Conservation (phyloP, 441 rosid species). For the Adansonia rubrostipa region DNA sequence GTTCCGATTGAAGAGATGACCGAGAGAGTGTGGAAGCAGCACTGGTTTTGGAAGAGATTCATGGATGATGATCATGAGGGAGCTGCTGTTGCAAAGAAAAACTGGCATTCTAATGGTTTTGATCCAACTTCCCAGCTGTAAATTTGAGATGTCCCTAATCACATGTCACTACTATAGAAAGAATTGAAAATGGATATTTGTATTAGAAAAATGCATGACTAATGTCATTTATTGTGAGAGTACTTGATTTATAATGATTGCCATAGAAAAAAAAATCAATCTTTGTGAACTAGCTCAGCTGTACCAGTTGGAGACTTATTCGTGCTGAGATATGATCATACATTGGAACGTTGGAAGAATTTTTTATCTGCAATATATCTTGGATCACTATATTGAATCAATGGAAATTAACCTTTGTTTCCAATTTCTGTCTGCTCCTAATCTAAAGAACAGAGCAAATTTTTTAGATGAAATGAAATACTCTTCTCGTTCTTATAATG, state of each 20-base stretch:
- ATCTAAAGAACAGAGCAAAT: neutral
- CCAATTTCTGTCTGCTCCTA: neutral
- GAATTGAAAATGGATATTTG: neutral
- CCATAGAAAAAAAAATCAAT: neutral
- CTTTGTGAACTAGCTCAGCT: neutral
- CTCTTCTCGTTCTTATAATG: too few relatives aligned
- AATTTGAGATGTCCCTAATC: slow-evolving; percentile 16
- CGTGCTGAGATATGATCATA: neutral
- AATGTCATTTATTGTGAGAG: neutral
- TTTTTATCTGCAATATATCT: neutral
- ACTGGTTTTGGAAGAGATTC: slow-evolving; percentile 83
- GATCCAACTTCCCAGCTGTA: slow-evolving; percentile 47
- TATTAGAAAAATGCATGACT: neutral
- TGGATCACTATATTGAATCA: neutral
- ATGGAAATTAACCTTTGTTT: neutral
- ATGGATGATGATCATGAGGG: slow-evolving; percentile 46
- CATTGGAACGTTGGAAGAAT: neutral
- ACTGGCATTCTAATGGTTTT: slow-evolving; percentile 32
- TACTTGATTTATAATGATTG: slow-evolving; percentile 13
- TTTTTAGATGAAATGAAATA: neutral
- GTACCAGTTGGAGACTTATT: too few relatives aligned
- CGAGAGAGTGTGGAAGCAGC: slow-evolving; percentile 86
- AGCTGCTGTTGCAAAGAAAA: neutral
- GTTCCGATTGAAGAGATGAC: slow-evolving; percentile 92
- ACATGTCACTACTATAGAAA: neutral